Evolutionary conservation across 78 protist species (phyloP).

Genomic region (Monosiga brevicollis): DNA sequence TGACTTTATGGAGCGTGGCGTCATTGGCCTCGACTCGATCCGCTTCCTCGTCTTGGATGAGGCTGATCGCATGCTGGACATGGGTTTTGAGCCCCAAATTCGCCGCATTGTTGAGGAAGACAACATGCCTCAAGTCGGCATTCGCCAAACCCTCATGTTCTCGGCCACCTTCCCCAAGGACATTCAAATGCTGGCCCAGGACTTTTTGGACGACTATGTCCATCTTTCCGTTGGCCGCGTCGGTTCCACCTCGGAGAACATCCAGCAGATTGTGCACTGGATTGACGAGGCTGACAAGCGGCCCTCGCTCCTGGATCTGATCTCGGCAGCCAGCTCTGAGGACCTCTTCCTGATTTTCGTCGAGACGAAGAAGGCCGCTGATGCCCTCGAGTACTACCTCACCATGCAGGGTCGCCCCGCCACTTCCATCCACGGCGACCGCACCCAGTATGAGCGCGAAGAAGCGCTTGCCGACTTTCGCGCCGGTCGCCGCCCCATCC

Average conservation of each 20-base stretch:
- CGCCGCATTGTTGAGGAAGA: conserved; percentile 77
- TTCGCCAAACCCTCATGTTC: conserved; percentile 94
- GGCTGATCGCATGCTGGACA: conserved; percentile 99
- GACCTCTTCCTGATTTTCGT: conserved; percentile 70
- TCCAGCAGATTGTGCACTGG: conserved; percentile 72
- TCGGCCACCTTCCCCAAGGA: conserved; percentile 95
- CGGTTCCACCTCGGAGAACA: conserved; percentile 82
- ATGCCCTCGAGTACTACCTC: conserved; percentile 71
- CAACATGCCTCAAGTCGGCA: conserved; percentile 70
- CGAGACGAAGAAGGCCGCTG: conserved; percentile 72
- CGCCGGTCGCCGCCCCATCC: conserved; percentile 49
- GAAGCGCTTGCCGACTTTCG: conserved; percentile 59
- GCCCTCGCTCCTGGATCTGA: conserved; percentile 48
- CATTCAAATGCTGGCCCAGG: conserved; percentile 87
- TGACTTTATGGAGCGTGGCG: conserved; percentile 85
- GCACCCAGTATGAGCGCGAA: conserved; percentile 91
- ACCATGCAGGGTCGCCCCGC: conserved; percentile 37
- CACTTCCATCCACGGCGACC: conserved; percentile 95
- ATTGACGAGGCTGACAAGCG: conserved; percentile 72
- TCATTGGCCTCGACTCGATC: conserved; percentile 49
- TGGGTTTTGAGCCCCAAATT: conserved; percentile 99
- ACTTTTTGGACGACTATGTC: conserved; percentile 81
- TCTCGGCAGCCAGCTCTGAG: conserved; percentile 26
- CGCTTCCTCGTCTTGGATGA: conserved; percentile 87
- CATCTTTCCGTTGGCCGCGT: conserved; percentile 92